These are phyloP conservation scores for Echites panduratus DNA, from an alignment of 257 asterid species.

Conservation along the genomic window DNA sequence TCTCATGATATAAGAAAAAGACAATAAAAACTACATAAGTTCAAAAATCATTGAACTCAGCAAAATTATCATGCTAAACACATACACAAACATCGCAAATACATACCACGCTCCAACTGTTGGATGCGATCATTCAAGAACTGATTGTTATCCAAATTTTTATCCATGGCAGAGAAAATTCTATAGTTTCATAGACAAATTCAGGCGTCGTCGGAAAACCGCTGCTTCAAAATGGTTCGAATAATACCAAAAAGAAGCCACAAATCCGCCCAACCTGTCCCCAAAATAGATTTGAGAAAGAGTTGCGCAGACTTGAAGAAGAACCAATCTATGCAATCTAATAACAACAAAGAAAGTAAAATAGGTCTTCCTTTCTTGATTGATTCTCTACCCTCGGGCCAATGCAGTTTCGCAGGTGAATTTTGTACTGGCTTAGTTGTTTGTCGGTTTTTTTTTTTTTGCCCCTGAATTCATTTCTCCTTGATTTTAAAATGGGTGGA, in stretches of 20 bases:
- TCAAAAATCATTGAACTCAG: not conserved
- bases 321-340: not conserved
- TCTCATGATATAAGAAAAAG: not conserved
- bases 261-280: not conserved
- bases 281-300: not conserved
- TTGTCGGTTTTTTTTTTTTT: not conserved
- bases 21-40: not conserved
- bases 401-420: not conserved
- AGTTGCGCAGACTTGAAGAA: not conserved
- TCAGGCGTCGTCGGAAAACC: not conserved
- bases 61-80: not conserved
- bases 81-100: conserved; percentile 1
- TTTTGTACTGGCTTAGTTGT: not conserved
- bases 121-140: conserved; percentile 56
- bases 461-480: not conserved
- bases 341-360: not conserved
- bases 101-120: conserved; percentile 82
- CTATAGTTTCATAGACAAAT: not conserved
- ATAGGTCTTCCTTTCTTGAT: not conserved
- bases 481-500: not conserved
- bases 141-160: conserved; percentile 26
- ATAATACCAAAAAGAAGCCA: not conserved
- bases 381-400: not conserved
- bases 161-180: conserved; percentile 58
- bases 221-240: not conserved